phyloP scores from a whole-genome alignment of 192 early-diverging fungal genomes.

The Coemansia sp. region DNA sequence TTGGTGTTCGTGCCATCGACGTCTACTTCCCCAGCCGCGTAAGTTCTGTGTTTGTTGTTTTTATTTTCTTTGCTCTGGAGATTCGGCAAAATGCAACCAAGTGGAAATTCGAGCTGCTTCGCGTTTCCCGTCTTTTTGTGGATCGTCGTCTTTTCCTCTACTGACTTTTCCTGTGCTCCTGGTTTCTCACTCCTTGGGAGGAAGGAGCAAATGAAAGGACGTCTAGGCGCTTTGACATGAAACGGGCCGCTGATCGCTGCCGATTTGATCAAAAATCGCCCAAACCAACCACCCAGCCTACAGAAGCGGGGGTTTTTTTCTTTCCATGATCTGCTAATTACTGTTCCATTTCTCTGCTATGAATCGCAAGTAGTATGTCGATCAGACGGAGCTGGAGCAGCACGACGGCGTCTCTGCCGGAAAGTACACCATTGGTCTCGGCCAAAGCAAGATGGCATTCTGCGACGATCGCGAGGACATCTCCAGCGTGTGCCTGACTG shows the following conservation, averaged over 20 bases:
- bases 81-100: neutral
- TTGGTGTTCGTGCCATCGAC: conserved; percentile 67
- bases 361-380: conserved; percentile 31
- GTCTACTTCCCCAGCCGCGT: conserved; percentile 66
- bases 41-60: conserved; percentile 15
- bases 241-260: neutral
- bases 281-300: neutral
- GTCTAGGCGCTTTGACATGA: conserved; percentile 4
- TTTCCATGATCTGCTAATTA: conserved; percentile 1
- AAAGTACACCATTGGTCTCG: conserved; percentile 98
- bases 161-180: neutral
- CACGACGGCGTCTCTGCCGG: conserved; percentile 92
- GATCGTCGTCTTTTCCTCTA: neutral
- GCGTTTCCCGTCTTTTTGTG: neutral
- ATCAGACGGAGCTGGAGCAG: conserved; percentile 62
- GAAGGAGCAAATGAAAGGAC: neutral
- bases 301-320: neutral
- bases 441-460: conserved; percentile 92
- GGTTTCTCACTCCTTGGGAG: neutral
- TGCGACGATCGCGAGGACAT: conserved; percentile 89
- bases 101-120: neutral
- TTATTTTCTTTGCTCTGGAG: neutral
- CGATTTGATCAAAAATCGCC: neutral
- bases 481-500: conserved; percentile 57
- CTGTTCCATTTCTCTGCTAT: neutral